phyloP scores from a whole-genome alignment of 768 basidiomycete genomes.

The Trametes gibbosa region DNA sequence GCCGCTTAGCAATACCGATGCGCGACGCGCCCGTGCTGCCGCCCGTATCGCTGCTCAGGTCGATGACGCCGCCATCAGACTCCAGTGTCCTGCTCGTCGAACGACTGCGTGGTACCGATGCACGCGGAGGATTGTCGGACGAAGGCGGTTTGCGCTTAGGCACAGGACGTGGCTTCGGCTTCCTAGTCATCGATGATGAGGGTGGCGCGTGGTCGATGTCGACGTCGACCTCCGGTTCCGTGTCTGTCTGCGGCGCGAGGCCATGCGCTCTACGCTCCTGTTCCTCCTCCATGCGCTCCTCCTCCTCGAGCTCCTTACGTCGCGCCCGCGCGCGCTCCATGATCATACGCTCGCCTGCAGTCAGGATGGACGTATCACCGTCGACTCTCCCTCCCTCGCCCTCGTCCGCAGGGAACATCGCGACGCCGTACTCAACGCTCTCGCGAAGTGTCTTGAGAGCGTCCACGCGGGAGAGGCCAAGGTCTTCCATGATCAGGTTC shows the following conservation, averaged over 20 bases:
- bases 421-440: constrained; percentile 80
- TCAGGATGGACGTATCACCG: constrained; percentile 14
- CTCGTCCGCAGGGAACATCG: constrained; percentile 73
- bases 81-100: not conserved
- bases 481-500: constrained; percentile 80
- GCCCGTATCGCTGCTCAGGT: constrained; percentile 10
- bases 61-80: not conserved
- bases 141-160: not conserved
- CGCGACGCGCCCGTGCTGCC: constrained; percentile 5
- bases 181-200: not conserved
- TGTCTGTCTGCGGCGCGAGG: not conserved
- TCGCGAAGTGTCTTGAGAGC: constrained; percentile 66
- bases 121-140: not conserved
- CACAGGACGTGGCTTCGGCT: not conserved
- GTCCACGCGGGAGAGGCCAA: constrained; percentile 40
- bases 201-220: constrained; percentile 4
- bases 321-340: constrained; percentile 42
- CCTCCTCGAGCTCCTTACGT: constrained; percentile 40
- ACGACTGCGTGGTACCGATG: not conserved
- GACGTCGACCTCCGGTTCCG: not conserved
- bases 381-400: constrained; percentile 21
- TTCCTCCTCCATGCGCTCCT: constrained; percentile 31
- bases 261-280: not conserved
- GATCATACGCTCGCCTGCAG: constrained; percentile 43
- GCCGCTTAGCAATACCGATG: not conserved